Evolutionary conservation across 176 grass and related monocot species (phyloP).

Genomic region (Oryza coarctata): DNA sequence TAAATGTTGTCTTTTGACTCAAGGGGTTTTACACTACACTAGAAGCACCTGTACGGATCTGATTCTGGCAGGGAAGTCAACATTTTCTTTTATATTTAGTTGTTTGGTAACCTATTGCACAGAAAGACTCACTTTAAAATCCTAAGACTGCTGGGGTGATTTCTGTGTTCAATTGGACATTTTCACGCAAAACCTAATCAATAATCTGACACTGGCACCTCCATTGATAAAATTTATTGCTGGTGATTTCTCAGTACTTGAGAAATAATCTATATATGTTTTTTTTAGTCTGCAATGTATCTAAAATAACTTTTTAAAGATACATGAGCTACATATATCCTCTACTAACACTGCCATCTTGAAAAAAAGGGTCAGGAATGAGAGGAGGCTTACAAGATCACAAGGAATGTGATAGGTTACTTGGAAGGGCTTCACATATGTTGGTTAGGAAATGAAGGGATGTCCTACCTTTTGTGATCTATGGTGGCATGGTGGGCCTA

Average conservation of each 20-base stretch:
- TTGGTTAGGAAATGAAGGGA: conserved; percentile 52
- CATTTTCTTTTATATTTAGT: conserved; percentile 15
- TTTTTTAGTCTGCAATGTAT: conserved; percentile 8
- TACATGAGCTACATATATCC: conserved; percentile 8
- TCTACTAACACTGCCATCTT: conserved; percentile 28
- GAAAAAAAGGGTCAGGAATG: conserved; percentile 50
- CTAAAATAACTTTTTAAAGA: conserved; percentile 4
- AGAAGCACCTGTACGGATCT: not conserved
- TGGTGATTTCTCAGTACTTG: not conserved
- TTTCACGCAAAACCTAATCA: not conserved
- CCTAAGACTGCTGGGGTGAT: not conserved
- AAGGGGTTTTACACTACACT: not conserved
- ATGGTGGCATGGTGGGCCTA: conserved; percentile 53
- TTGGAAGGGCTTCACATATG: conserved; percentile 39
- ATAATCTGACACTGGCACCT: not conserved
- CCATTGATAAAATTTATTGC: not conserved
- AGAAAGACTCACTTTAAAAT: not conserved
- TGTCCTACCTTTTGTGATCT: conserved; percentile 60
- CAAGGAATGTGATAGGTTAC: conserved; percentile 49
- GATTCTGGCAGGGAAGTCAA: not conserved
- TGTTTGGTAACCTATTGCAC: not conserved
- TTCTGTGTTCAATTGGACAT: conserved; percentile 1
- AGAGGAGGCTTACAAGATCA: conserved; percentile 60
- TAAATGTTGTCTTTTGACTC: not conserved
- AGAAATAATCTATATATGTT: conserved; percentile 17